Percentiles rank a stretch among this genome's conserved stretches.
These are phyloP conservation scores for Kwoniella sp. DNA, from an alignment of 768 basidiomycete genomes.

Conservation along the genomic window DNA sequence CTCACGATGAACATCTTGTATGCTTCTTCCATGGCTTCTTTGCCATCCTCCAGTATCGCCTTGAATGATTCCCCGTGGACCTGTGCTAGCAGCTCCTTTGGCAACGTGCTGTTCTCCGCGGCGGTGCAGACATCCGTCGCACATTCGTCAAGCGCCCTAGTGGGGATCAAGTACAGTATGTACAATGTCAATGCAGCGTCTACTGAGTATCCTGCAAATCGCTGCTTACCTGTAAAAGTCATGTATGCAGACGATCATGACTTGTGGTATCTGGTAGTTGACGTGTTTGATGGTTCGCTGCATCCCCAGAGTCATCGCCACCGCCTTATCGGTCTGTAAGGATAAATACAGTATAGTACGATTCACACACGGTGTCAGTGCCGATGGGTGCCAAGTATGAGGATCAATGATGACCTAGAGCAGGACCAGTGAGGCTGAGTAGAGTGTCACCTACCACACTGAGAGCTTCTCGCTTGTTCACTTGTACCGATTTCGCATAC, in stretches of 20 bases:
- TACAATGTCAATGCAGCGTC: too few relatives aligned
- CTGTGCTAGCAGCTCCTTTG: slow-evolving; percentile 3
- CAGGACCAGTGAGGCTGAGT: too few relatives aligned
- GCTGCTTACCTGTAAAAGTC: not conserved
- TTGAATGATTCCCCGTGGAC: not conserved
- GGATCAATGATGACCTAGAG: too few relatives aligned
- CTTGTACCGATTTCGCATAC: not conserved
- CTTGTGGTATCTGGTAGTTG: not conserved
- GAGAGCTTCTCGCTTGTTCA: slow-evolving; percentile 1
- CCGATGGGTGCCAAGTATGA: too few relatives aligned
- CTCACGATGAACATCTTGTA: not conserved
- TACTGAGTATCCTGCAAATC: too few relatives aligned
- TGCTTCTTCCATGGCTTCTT: not conserved
- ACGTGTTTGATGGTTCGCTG: not conserved
- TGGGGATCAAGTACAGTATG: not conserved
- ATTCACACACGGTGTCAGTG: not conserved
- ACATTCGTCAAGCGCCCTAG: not conserved
- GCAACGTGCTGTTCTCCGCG: not conserved
- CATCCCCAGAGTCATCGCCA: not conserved
- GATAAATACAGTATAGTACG: not conserved
- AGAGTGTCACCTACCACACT: slow-evolving; percentile 4
- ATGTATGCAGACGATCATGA: not conserved
- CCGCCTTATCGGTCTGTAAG: not conserved
- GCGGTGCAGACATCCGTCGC: not conserved
- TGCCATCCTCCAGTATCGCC: slow-evolving; percentile 1